Evolutionary conservation across 768 basidiomycete species (phyloP).

Genomic region (Pulveroboletus sp.): DNA sequence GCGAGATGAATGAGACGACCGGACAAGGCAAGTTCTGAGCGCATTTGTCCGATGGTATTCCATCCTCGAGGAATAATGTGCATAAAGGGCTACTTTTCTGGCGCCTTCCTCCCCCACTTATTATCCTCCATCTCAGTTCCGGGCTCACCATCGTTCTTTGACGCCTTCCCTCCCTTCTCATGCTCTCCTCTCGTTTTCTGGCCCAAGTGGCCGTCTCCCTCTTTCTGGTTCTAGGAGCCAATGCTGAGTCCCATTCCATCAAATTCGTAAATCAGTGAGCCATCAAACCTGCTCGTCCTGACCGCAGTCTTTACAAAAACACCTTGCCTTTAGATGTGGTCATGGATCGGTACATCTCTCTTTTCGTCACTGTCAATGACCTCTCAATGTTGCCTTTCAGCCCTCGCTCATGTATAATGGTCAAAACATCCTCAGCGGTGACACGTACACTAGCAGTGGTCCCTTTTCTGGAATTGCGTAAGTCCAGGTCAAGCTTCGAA

Average conservation of each 20-base stretch:
- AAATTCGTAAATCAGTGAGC: conserved; percentile 45
- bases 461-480: conserved; percentile 42
- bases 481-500: conserved; percentile 14
- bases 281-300: background rate
- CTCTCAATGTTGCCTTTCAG: conserved; percentile 18
- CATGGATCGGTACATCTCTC: conserved; percentile 33
- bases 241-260: conserved; percentile 45
- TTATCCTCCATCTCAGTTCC: conserved; percentile 3
- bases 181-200: conserved; percentile 23
- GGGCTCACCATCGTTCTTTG: conserved; percentile 16
- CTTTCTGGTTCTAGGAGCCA: conserved; percentile 21
- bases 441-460: conserved; percentile 34
- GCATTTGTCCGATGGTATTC: no score
- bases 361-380: background rate
- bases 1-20: no score
- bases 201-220: conserved; percentile 18
- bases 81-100: no score
- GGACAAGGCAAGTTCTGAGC: no score
- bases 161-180: conserved; percentile 12
- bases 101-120: background rate
- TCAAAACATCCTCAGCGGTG: conserved; percentile 35
- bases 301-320: background rate
- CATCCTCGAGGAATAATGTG: no score
- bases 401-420: conserved; percentile 40
- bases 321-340: conserved; percentile 37